Evolutionary conservation across 805 yeast species (phyloP).

Genomic region (Lipomyces orientalis): DNA sequence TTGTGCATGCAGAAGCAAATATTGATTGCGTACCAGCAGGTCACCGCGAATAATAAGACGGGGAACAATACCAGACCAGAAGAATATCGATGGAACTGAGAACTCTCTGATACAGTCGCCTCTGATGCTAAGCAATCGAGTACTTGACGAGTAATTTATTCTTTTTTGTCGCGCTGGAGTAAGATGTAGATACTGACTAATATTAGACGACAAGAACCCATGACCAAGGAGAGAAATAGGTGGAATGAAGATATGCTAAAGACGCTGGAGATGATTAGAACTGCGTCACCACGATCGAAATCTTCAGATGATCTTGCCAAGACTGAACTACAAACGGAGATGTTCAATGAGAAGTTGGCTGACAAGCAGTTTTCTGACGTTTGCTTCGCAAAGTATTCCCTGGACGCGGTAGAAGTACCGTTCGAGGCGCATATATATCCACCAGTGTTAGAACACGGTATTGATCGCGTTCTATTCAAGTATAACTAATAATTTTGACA

Average conservation of each 20-base stretch:
- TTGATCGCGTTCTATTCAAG: conserved; percentile 70
- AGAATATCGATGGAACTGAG: not conserved
- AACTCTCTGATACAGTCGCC: not conserved
- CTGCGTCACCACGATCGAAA: not conserved
- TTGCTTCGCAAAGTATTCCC: not conserved
- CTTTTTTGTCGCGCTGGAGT: not conserved
- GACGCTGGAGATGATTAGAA: not conserved
- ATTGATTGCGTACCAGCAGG: not conserved
- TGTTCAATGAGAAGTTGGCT: not conserved
- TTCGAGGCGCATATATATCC: conserved; percentile 26
- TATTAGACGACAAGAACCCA: not conserved
- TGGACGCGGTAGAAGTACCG: conserved; percentile 1
- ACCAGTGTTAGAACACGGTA: conserved; percentile 61
- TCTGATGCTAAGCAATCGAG: not conserved
- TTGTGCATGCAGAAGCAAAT: not conserved
- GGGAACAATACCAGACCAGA: not conserved
- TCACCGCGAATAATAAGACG: not conserved
- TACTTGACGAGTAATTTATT: not conserved
- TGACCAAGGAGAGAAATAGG: not conserved
- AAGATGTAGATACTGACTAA: not conserved
- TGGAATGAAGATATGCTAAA: not conserved
- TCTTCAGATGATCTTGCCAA: not conserved
- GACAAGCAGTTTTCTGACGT: not conserved
- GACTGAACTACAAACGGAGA: not conserved
- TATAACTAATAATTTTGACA: not conserved